phyloP scores from a whole-genome alignment of 495 filamentous ascomycete species.

The Podospora pseudocomata region DNA sequence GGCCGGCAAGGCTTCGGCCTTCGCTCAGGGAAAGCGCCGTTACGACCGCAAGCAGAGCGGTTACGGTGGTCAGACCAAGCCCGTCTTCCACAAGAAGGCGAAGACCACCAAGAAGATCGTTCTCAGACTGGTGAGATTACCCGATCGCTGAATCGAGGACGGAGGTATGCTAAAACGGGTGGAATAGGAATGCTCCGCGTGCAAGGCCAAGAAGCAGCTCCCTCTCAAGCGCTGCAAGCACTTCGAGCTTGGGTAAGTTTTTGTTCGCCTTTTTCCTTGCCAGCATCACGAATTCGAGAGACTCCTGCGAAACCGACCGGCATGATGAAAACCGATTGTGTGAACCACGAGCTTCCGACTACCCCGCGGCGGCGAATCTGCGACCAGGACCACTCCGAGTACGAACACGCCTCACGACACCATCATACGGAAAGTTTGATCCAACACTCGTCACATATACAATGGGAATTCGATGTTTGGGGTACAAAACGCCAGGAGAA shows the following conservation, averaged over 20 bases:
- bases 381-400: not conserved
- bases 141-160: constrained; percentile 4
- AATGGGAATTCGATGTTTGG: not conserved
- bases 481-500: not conserved
- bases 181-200: constrained; percentile 84
- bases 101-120: constrained; percentile 99
- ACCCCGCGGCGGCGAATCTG: constrained; percentile 3
- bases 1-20: constrained; percentile 76
- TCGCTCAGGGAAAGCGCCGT: constrained; percentile 98
- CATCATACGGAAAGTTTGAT: not conserved
- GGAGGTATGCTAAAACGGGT: constrained; percentile 21
- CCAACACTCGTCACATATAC: not conserved
- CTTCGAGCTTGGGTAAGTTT: constrained; percentile 94
- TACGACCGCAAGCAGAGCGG: constrained; percentile 99
- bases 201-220: constrained; percentile 98
- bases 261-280: constrained; percentile 6
- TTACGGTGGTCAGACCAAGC: constrained; percentile 99
- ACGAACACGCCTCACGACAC: not conserved
- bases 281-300: constrained; percentile 14
- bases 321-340: not conserved
- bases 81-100: constrained; percentile 99
- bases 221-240: constrained; percentile 99
- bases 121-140: constrained; percentile 61
- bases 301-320: constrained; percentile 13
- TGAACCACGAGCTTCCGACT: not conserved